A percentile compares a stretch with the other conserved stretches of the same genome.
Conservation (phyloP, 1,284 basidiomycete genomes). For the Inonotus hispidus region DNA sequence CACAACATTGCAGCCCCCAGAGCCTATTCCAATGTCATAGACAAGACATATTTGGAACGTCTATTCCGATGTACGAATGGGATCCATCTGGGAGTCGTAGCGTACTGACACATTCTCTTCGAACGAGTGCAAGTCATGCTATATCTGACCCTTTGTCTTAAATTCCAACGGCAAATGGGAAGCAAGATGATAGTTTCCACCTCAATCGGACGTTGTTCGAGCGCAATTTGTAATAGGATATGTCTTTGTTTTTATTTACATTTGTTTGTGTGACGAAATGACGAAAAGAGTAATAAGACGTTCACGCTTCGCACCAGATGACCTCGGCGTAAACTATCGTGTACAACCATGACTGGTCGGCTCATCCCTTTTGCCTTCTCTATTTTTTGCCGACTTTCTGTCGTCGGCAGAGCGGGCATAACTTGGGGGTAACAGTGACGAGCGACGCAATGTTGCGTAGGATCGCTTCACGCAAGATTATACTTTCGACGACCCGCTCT, state of each 20-base stretch:
- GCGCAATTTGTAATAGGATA: too few relatives aligned
- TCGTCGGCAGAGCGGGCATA: neutral
- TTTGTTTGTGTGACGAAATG: neutral
- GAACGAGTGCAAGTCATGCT: conserved; percentile 23
- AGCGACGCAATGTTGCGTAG: conserved; percentile 9
- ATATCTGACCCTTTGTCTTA: conserved; percentile 12
- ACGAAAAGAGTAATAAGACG: neutral
- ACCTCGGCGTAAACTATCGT: neutral
- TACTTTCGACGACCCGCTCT: conserved; percentile 28
- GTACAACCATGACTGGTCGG: neutral
- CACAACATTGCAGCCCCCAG: conserved; percentile 22
- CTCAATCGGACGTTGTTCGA: neutral
- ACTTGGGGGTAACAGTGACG: neutral
- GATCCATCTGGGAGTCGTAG: conserved; percentile 19
- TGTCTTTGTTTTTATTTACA: neutral
- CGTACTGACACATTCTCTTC: conserved; percentile 18
- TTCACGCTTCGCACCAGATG: neutral
- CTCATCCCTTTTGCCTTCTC: conserved; percentile 6
- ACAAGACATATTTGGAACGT: conserved; percentile 29
- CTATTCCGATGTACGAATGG: conserved; percentile 27
- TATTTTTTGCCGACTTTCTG: neutral
- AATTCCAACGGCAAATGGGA: neutral
- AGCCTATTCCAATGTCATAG: conserved; percentile 22
- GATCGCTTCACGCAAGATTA: conserved; percentile 13
- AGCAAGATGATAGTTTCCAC: neutral